These are phyloP conservation scores for Caryopteris hybrid DNA, from an alignment of 305 asterid species.

Conservation along the genomic window DNA sequence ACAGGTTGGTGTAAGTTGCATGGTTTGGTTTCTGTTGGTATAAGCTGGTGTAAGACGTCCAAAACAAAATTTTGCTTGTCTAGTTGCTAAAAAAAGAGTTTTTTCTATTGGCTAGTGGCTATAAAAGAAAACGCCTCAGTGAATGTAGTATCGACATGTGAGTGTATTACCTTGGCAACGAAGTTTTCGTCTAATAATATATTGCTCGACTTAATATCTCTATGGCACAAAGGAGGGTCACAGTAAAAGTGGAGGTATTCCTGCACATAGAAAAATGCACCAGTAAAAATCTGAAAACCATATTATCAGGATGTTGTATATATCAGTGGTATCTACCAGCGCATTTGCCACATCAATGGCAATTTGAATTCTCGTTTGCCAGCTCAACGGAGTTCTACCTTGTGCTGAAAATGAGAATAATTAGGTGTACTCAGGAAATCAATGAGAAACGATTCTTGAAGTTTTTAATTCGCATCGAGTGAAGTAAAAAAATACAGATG, in stretches of 20 bases:
- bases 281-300: constrained; percentile 3
- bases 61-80: background rate
- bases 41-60: no score
- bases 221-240: constrained; percentile 92
- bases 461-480: no score
- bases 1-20: no score
- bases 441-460: background rate
- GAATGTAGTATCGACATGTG: background rate
- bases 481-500: no score
- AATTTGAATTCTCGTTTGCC: constrained; percentile 79
- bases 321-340: constrained; percentile 46
- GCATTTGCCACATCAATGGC: constrained; percentile 96
- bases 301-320: background rate
- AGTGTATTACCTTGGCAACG: constrained; percentile 67
- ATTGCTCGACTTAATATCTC: constrained; percentile 96
- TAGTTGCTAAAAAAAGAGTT: background rate
- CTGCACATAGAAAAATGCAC: constrained; percentile 40
- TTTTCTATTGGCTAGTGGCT: no score
- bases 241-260: constrained; percentile 98
- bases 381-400: constrained; percentile 70
- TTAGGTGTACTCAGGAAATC: constrained; percentile 8
- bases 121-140: background rate
- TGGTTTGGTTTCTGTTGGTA: no score
- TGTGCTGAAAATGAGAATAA: constrained; percentile 46
- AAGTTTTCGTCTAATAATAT: constrained; percentile 80